Evolutionary conservation across 176 grass and related monocot genomes (phyloP), one percentile per base, ranked within the genome.

Genomic region (Dendrocalamus sinicus): DNA sequence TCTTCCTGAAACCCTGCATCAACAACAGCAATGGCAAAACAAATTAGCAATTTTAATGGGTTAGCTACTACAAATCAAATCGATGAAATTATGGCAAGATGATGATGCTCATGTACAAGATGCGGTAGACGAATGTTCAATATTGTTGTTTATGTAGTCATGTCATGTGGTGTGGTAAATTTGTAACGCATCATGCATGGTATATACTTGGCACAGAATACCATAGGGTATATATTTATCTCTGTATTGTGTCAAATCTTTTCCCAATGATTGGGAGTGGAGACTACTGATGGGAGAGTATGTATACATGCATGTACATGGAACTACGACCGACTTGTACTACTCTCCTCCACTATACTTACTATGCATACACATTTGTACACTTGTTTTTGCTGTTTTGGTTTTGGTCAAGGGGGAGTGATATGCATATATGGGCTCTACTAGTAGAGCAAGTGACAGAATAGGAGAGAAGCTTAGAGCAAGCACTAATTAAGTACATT

Each of bases 1-100:
- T 98, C 89, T 98, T 98, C 90, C 91, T 98, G 75, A 98, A 98
- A 17, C 95, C 95, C 95, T 98, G 87, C n/a, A 88, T 14, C n/a
- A 50, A 61, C 58, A 66, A 0, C 19, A 23, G 17, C 51, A 85
- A 12, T 13, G 24, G 23, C 55, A 83, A 47, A 45, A 64, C 13
- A 71, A 46, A 8, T 19, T 24, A 82, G 37, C 13, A 24, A 17
- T 48, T 73, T 12, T 3, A 53, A 53, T 20, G 9, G 2, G 57
- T 39, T 57, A 37, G 7, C 73, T 57, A 35, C 26, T 22, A 57
- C 12, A 37, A 10, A 48, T 14, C n/a, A 20, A 59, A 64, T 24
- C 2, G 24, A 64, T 64, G 12, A 28, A 64, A 28, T 30, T 30
- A 64, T 15, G 10, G 24, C 22, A 59, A 59, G 9, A 4, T 10